Percentiles rank a stretch among this genome's conserved stretches.
These are phyloP conservation scores for Gymnopus androsaceus DNA, from an alignment of 1,284 basidiomycete genomes.

Conservation along the genomic window DNA sequence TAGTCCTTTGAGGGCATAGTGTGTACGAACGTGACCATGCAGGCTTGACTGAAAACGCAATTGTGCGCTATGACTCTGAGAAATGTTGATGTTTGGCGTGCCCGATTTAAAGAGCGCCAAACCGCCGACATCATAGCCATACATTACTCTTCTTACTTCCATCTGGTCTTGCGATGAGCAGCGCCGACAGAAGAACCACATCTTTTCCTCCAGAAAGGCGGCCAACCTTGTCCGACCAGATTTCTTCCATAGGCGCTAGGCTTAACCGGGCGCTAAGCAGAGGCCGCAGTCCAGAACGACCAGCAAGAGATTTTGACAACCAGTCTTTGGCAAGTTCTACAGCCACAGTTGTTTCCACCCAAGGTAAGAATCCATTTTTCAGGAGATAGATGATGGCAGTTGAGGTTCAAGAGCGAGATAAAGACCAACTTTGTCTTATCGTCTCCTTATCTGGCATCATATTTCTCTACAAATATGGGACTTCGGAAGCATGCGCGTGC, in stretches of 20 bases:
- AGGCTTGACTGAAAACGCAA: conserved; percentile 5
- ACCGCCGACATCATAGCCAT: background rate
- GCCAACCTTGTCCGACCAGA: conserved; percentile 5
- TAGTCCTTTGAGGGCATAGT: background rate
- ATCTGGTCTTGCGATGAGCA: background rate
- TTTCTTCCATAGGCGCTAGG: conserved; percentile 9
- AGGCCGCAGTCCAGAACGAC: conserved; percentile 6
- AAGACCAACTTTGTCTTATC: conserved; percentile 1
- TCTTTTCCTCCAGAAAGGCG: background rate
- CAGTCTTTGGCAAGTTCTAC: conserved; percentile 3
- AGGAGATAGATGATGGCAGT: conserved; percentile 5
- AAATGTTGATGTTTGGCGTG: conserved; percentile 8
- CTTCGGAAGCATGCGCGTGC: no score
- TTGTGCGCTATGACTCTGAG: conserved; percentile 4
- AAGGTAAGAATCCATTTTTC: background rate
- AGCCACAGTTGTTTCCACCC: background rate
- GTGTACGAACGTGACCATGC: background rate
- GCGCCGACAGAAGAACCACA: background rate
- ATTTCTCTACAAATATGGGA: background rate
- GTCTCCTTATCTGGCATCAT: conserved; percentile 14
- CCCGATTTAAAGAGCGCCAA: background rate
- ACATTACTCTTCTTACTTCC: background rate
- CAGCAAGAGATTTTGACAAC: conserved; percentile 5
- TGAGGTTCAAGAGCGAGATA: conserved; percentile 4
- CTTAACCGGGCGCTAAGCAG: conserved; percentile 11